Base-by-base conservation (phyloP, 306 rosid genomes). In the Inga leiocalycina region DNA sequence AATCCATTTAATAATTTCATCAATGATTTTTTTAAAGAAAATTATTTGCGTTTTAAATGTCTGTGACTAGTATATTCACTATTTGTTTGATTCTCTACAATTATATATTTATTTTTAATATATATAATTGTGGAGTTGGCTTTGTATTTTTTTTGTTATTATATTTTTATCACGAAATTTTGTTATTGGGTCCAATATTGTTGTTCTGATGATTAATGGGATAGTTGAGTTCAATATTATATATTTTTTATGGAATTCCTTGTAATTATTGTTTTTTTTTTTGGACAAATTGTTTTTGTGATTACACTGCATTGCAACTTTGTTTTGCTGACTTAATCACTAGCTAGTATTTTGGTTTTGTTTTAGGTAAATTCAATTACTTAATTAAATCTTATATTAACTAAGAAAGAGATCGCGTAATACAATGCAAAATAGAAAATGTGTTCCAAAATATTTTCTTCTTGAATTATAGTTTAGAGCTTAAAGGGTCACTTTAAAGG, bases 91-190 rank as follows among this genome's bases (percentile, higher is more conserved):
- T 19, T 66, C 81, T 85, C 80, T 89, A 34, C 86, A 4, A 20
- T 12, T 65, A 74, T 70, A 34, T 34, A 0, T 62, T 62, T 62
- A 27, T 62, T 62, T 84, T 88, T 84, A 59, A 71, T 43, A 2
- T 12, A 35, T 44, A 69, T 19, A 62, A 69, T 80, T n/a, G 87
- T 80, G 88, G 91, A 81, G 66, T 34, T 67, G 46, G 30, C 54
- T 81, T 76, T 45, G 41, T 17, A 54, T 66, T 75, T 44, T 13
- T 13, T 39, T 8, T 4, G 9, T 35, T 34, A 5, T 8, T 35
- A 2, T 8, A 69, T 19, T 8, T 41, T 59, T 22, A 22, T 59
- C 34, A 22, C 2, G 15, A 22, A 59, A 10, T 59, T 41, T 39
- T 37, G 24, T 39, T 8, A 69, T 19, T 39, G 41, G 73, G 4